phyloP scores from a whole-genome alignment of 306 rosid genomes.

The Medicago arabica region DNA sequence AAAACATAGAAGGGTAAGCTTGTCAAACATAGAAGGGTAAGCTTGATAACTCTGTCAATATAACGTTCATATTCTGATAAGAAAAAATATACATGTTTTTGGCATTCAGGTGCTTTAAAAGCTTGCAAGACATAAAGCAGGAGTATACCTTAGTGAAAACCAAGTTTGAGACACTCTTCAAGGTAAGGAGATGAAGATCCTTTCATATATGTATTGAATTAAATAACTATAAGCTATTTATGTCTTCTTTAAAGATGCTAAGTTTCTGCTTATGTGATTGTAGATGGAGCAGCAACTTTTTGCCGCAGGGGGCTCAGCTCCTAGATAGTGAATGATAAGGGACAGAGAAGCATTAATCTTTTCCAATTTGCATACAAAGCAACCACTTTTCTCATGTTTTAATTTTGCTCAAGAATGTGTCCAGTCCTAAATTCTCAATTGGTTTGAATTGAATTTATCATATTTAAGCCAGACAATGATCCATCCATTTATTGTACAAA shows the following conservation, averaged over 20 bases:
- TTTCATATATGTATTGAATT: neutral
- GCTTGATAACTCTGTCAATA: no score
- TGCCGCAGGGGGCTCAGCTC: slow-evolving; percentile 47
- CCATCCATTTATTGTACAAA: neutral
- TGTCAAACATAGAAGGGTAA: slow-evolving; percentile 70
- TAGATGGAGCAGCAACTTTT: slow-evolving; percentile 62
- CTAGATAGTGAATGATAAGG: slow-evolving; percentile 36
- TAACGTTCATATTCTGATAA: neutral
- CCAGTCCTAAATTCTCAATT: neutral
- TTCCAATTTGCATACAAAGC: no score
- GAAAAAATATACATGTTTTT: no score
- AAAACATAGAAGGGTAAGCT: slow-evolving; percentile 75
- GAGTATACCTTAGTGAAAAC: slow-evolving; percentile 63
- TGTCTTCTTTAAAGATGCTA: neutral
- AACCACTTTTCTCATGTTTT: slow-evolving; percentile 22
- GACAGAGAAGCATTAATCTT: neutral
- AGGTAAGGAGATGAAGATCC: slow-evolving; percentile 49
- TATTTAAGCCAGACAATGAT: slow-evolving; percentile 13
- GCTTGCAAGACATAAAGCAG: slow-evolving; percentile 63
- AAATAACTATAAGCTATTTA: neutral
- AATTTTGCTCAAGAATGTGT: slow-evolving; percentile 30
- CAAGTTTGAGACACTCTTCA: slow-evolving; percentile 74
- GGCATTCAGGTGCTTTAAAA: slow-evolving; percentile 61
- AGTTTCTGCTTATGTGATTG: slow-evolving; percentile 31
- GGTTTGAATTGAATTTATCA: slow-evolving; percentile 23